phyloP scores from a whole-genome alignment of 164 flowering plant species.

The Platanus orientalis region DNA sequence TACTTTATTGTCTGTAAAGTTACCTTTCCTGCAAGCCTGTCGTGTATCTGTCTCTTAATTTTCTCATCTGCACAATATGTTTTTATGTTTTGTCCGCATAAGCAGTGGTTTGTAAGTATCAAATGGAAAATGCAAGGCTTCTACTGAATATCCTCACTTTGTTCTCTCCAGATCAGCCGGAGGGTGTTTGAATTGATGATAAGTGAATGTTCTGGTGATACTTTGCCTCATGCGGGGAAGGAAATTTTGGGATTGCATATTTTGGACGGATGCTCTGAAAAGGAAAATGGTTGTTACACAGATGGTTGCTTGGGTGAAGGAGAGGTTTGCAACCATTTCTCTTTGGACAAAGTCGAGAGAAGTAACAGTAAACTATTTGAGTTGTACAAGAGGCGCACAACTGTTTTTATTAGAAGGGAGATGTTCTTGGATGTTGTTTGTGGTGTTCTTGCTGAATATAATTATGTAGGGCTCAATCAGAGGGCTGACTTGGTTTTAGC shows the following conservation, averaged over 20 bases:
- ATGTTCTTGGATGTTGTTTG: constrained; percentile 77
- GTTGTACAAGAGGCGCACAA: constrained; percentile 71
- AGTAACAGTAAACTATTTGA: constrained; percentile 52
- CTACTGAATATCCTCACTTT: constrained; percentile 7
- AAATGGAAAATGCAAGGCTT: not conserved
- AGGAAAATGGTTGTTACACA: constrained; percentile 12
- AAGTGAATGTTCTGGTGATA: constrained; percentile 37
- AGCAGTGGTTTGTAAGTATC: not conserved
- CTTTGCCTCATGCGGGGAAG: constrained; percentile 23
- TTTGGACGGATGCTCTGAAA: constrained; percentile 16
- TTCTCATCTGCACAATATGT: too few relatives aligned
- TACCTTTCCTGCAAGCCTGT: not conserved
- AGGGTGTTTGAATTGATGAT: constrained; percentile 74
- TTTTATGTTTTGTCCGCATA: not conserved
- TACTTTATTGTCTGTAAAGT: not conserved
- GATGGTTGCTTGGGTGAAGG: constrained; percentile 17
- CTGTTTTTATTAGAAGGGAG: constrained; percentile 55
- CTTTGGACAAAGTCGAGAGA: constrained; percentile 26
- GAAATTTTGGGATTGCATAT: constrained; percentile 25
- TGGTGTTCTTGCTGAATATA: constrained; percentile 68
- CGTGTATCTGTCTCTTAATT: too few relatives aligned
- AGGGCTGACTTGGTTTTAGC: constrained; percentile 79
- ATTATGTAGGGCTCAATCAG: constrained; percentile 80
- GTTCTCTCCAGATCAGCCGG: constrained; percentile 65
- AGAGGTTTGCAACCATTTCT: constrained; percentile 17